A percentile compares a stretch with the other conserved stretches of the same genome.
Conservation (phyloP, 768 basidiomycete genomes). For the Termitomyces sp. region DNA sequence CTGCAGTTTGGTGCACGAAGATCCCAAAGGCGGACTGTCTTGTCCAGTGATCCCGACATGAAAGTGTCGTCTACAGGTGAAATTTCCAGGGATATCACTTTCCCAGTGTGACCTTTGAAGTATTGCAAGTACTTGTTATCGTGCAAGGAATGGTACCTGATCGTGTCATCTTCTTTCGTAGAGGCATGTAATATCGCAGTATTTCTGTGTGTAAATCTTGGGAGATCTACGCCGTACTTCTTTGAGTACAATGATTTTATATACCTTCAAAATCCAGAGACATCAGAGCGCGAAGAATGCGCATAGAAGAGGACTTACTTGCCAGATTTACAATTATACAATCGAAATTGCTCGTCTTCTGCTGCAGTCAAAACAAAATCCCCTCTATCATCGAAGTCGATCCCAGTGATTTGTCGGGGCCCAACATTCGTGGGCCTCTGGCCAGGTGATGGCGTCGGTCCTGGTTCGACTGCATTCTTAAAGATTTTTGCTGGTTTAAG, state of each 20-base stretch:
- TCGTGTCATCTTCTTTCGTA: slow-evolving; percentile 91
- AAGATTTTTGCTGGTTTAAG: slow-evolving; percentile 90
- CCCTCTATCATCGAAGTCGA: slow-evolving; percentile 88
- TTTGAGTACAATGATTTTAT: slow-evolving; percentile 81
- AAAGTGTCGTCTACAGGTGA: slow-evolving; percentile 93
- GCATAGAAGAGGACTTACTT: slow-evolving; percentile 62
- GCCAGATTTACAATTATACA: slow-evolving; percentile 87
- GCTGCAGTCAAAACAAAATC: slow-evolving; percentile 80
- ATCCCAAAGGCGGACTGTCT: slow-evolving; percentile 96
- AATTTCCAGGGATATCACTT: slow-evolving; percentile 86
- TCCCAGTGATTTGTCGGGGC: slow-evolving; percentile 76
- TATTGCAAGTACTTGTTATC: slow-evolving; percentile 96
- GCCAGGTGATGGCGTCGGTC: slow-evolving; percentile 39
- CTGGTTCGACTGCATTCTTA: slow-evolving; percentile 67
- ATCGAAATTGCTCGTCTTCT: slow-evolving; percentile 88
- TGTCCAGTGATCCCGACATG: slow-evolving; percentile 91
- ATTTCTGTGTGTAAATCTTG: slow-evolving; percentile 91
- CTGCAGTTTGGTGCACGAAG: slow-evolving; percentile 73
- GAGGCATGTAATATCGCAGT: slow-evolving; percentile 84
- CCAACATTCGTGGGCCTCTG: slow-evolving; percentile 35
- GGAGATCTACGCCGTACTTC: slow-evolving; percentile 95
- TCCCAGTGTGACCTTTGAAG: slow-evolving; percentile 89
- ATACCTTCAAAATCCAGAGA: slow-evolving; percentile 39
- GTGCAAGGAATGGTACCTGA: slow-evolving; percentile 92
- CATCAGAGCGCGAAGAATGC: slow-evolving; percentile 15